These are phyloP conservation scores for Globisporangium nunn DNA, from an alignment of 352 stramenopile species.

Conservation along the genomic window DNA sequence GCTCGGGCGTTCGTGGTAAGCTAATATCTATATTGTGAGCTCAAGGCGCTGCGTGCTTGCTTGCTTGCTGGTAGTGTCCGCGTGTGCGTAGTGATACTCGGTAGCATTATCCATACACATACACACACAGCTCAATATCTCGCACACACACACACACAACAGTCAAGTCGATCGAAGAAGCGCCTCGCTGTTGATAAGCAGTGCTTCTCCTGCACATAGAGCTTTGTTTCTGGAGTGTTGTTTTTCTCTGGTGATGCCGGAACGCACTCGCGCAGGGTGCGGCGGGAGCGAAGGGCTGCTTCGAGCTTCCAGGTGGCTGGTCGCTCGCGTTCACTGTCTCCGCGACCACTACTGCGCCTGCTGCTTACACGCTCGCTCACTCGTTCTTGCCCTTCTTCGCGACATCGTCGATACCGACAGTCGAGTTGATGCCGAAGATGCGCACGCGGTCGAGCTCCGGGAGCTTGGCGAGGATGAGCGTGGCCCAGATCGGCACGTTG, in stretches of 20 bases:
- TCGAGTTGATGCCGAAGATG: slow-evolving; percentile 95
- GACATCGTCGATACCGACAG: slow-evolving; percentile 91
- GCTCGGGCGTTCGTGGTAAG: slow-evolving; percentile 31
- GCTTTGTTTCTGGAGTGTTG: background rate
- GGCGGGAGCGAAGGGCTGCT: background rate
- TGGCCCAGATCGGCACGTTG: slow-evolving; percentile 90
- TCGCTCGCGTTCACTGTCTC: too few species aligned
- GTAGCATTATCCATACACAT: too few species aligned
- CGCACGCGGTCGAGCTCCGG: slow-evolving; percentile 92
- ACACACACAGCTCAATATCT: background rate
- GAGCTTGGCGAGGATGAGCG: slow-evolving; percentile 91
- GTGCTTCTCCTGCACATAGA: background rate
- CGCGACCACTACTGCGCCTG: too few species aligned
- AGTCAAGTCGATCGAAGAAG: background rate
- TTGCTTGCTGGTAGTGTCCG: too few species aligned
- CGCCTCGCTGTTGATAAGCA: background rate
- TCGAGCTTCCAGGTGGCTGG: too few species aligned
- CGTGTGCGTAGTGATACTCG: too few species aligned
- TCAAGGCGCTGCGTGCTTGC: too few species aligned
- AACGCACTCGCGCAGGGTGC: too few species aligned
- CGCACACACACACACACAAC: background rate
- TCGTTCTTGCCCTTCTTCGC: slow-evolving; percentile 41
- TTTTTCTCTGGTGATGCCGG: background rate
- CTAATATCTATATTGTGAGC: slow-evolving; percentile 41
- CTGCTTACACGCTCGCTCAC: slow-evolving; percentile 9